These are phyloP conservation scores for Dryas alaskensis DNA, from an alignment of 306 rosid species.

Conservation along the genomic window DNA sequence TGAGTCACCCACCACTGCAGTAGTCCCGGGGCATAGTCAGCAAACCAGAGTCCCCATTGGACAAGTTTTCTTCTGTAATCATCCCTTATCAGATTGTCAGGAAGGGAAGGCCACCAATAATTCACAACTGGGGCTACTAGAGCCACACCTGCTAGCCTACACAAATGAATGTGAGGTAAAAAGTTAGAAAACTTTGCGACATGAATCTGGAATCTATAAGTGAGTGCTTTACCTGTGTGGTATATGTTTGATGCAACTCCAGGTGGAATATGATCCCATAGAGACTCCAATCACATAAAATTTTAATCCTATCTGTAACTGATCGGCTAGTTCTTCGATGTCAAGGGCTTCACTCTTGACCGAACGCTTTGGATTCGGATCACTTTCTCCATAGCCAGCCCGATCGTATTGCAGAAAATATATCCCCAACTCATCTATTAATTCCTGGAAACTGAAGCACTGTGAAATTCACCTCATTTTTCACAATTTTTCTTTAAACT, in stretches of 20 bases:
- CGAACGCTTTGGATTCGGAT: slow-evolving; percentile 72
- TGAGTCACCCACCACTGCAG: slow-evolving; percentile 84
- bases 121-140: slow-evolving; percentile 78
- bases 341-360: slow-evolving; percentile 78
- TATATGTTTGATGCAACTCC: slow-evolving; percentile 88
- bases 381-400: slow-evolving; percentile 95
- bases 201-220: slow-evolving; percentile 3
- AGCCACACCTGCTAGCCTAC: slow-evolving; percentile 86
- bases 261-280: slow-evolving; percentile 81
- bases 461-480: slow-evolving; percentile 30
- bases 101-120: slow-evolving; percentile 85
- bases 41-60: slow-evolving; percentile 50
- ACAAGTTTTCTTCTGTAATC: slow-evolving; percentile 69
- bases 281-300: slow-evolving; percentile 86
- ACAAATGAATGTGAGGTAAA: slow-evolving; percentile 27
- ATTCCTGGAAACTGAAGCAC: slow-evolving; percentile 59
- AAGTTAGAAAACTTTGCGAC: neutral
- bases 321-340: slow-evolving; percentile 83
- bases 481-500: slow-evolving; percentile 11
- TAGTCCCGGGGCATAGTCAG: slow-evolving; percentile 57
- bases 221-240: slow-evolving; percentile 64
- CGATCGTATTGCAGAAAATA: slow-evolving; percentile 75
- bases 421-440: slow-evolving; percentile 67
- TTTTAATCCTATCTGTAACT: slow-evolving; percentile 61
- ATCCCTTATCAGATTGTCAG: slow-evolving; percentile 51